Evolutionary conservation across 2,329 filamentous ascomycete genomes (phyloP).

Genomic region (Fusarium heterosporum): DNA sequence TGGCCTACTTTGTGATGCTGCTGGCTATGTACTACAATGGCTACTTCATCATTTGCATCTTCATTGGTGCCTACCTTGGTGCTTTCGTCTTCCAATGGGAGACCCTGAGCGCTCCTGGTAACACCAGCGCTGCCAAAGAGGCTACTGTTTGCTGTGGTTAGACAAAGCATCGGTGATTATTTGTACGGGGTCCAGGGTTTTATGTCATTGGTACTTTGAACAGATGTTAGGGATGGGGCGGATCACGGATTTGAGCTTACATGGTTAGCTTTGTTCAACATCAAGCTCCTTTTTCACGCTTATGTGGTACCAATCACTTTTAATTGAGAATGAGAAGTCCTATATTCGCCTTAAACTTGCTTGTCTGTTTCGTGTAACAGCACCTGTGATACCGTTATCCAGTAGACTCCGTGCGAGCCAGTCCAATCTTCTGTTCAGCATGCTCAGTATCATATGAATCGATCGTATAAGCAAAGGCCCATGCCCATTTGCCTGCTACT

Average conservation of each 20-base stretch:
- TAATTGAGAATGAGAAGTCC: not conserved
- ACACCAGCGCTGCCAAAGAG: conserved; percentile 54
- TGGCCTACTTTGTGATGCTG: conserved; percentile 85
- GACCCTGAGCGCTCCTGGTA: conserved; percentile 50
- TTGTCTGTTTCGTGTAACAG: not conserved
- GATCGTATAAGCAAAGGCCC: not conserved
- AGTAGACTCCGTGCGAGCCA: not conserved
- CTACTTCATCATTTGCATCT: conserved; percentile 84
- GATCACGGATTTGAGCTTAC: not conserved
- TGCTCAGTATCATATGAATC: not conserved
- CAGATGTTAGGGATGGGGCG: not conserved
- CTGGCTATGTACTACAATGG: conserved; percentile 67
- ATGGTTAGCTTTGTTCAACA: not conserved
- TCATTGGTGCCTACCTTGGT: conserved; percentile 80
- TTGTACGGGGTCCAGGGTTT: not conserved
- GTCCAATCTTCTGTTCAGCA: not conserved
- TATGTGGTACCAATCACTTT: not conserved
- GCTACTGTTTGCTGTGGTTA: conserved; percentile 58
- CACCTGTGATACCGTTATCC: not conserved
- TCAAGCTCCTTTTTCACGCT: not conserved
- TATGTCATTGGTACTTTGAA: not conserved
- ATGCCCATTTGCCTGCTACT: too few species aligned
- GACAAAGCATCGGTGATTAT: not conserved
- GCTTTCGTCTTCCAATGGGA: conserved; percentile 82
- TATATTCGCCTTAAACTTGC: not conserved